These are phyloP conservation scores for Globisporangium carolinianum DNA, from an alignment of 352 stramenopile species.

Conservation along the genomic window DNA sequence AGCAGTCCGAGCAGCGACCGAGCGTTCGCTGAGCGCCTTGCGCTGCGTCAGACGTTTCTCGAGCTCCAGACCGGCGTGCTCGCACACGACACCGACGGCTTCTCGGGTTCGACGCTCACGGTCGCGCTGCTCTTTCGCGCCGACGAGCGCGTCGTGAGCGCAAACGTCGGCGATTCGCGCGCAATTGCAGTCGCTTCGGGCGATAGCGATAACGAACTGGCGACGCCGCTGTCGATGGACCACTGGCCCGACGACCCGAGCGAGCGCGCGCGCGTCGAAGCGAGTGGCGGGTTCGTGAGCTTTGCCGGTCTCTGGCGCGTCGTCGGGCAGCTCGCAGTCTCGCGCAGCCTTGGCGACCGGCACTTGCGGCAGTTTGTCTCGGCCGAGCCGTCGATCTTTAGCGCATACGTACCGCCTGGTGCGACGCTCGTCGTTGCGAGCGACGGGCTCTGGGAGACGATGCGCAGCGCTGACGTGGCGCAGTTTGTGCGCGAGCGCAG, in stretches of 20 bases:
- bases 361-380: constrained; percentile 80
- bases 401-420: constrained; percentile 12
- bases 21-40: constrained; percentile 39
- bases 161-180: constrained; percentile 85
- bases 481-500: constrained; percentile 34
- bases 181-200: constrained; percentile 38
- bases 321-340: constrained; percentile 89
- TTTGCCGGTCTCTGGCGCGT: constrained; percentile 79
- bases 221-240: constrained; percentile 53
- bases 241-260: constrained; percentile 47
- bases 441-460: constrained; percentile 72
- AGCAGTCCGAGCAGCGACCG: constrained; percentile 5
- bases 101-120: constrained; percentile 79
- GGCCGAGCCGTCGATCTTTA: constrained; percentile 71
- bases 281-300: constrained; percentile 63
- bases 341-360: constrained; percentile 88
- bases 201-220: constrained; percentile 5
- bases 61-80: constrained; percentile 62
- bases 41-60: constrained; percentile 66
- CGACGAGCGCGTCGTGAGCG: constrained; percentile 43
- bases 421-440: constrained; percentile 55
- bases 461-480: constrained; percentile 43
- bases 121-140: constrained; percentile 61
- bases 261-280: constrained; percentile 63
- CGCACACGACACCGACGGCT: constrained; percentile 24